Evolutionary conservation across 768 basidiomycete species (phyloP), one percentile per base, ranked within the genome.

Genomic region (Tulasnella sp.): DNA sequence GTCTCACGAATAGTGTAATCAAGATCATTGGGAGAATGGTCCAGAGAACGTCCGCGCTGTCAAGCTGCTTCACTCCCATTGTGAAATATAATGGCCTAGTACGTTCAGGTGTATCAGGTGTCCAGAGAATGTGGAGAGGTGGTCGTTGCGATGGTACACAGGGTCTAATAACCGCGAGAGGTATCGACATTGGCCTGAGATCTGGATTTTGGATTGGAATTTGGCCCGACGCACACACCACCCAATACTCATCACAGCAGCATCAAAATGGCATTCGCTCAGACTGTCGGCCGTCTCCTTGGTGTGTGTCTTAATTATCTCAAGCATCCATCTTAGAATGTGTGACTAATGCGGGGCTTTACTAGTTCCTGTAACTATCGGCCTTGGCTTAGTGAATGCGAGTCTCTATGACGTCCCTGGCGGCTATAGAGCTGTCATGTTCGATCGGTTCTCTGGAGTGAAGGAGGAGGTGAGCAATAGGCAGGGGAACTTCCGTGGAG

Each of bases 391-490:
- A 27, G 64, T 76, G 41, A 75, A 80, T 61, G 71, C 80, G 8
- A 76, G 77, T 52, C 68, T 83, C 60, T 83, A 82, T 69, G 81
- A 83, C 67, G 80, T 82, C 45, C 80, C 80, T 9, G 80, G 94
- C 65, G 94, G 94, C 44, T 92, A 84, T 73, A 79, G 88, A 60
- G 94, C 94, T 38, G 94, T 99, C 64, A 94, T 98, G 86, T 98
- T 99, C 74, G 95, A 98, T 73, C 80, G 95, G 67, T 97, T 99
- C 70, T 80, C 86, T 48, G 94, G 93, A 68, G 94, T 96, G 51
- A 84, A 85, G 72, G 78, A 85, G 68, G 73, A 79, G 77, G 93
- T 88, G 63, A 56, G 78, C 66, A 19, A 55, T 27, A 29, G 32
- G 27, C n/a, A 8, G 21, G 17, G 13, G 19, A 8, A 5, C 26